phyloP scores from a whole-genome alignment of 2,329 filamentous ascomycete species.

The Ilyonectria destructans region DNA sequence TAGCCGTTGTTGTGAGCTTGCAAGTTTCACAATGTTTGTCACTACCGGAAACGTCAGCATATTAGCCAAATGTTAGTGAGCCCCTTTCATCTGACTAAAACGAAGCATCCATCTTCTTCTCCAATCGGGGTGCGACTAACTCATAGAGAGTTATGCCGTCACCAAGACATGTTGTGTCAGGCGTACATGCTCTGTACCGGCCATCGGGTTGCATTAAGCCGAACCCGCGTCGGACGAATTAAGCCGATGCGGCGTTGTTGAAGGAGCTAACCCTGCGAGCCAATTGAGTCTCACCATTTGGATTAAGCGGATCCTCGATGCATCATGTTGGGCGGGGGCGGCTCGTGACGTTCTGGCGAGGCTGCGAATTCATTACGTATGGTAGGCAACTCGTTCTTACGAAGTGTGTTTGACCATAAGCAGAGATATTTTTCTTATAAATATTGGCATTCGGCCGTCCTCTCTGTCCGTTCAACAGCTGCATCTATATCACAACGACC shows the following conservation, averaged over 20 bases:
- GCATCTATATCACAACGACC: not conserved
- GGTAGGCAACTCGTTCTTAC: not conserved
- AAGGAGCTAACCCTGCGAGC: not conserved
- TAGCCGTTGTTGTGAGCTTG: too few species aligned
- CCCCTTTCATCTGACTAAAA: too few species aligned
- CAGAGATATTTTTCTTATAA: not conserved
- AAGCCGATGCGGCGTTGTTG: not conserved
- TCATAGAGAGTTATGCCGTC: too few species aligned
- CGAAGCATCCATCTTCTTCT: too few species aligned
- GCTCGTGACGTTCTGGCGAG: not conserved
- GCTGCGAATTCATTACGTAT: not conserved
- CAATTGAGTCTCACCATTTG: not conserved
- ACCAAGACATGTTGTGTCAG: too few species aligned
- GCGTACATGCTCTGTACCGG: not conserved
- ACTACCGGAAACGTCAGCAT: too few species aligned
- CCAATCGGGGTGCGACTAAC: too few species aligned
- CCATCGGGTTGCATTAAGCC: not conserved
- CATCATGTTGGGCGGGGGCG: not conserved
- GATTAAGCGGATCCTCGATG: not conserved
- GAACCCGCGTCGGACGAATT: not conserved
- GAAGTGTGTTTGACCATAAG: not conserved
- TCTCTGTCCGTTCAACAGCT: not conserved
- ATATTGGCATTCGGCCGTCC: not conserved
- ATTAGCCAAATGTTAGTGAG: too few species aligned
- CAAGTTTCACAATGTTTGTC: too few species aligned